A percentile compares a stretch with the other conserved stretches of the same genome.
Conservation (phyloP, 1,139 yeast genomes). For the Kurtzmaniella quercitrusa region DNA sequence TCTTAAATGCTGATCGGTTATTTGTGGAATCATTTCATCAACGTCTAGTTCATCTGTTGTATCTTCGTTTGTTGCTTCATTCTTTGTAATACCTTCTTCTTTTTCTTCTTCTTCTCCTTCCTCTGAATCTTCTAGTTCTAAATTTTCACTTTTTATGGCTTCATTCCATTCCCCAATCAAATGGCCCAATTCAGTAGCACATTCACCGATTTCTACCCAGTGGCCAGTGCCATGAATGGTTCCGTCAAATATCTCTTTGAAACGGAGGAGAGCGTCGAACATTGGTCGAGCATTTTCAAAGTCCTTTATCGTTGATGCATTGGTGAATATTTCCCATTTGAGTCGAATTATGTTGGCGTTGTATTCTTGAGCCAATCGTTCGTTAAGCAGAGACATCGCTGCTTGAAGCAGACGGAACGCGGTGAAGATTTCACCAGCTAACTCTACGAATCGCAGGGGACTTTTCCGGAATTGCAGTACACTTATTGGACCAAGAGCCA, state of each 20-base stretch:
- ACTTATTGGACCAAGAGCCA: constrained; percentile 4
- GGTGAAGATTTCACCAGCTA: not conserved
- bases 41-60: not conserved
- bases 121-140: not conserved
- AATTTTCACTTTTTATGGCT: not conserved
- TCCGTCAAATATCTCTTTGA: constrained; percentile 4
- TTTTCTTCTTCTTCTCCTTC: too few relatives aligned
- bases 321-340: constrained; percentile 8
- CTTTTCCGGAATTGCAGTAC: not conserved
- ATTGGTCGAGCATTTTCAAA: constrained; percentile 8
- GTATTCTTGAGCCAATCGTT: constrained; percentile 3
- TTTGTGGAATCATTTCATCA: not conserved
- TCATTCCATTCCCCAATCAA: constrained; percentile 8
- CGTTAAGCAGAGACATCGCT: constrained; percentile 1
- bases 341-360: constrained; percentile 2
- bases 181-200: constrained; percentile 4
- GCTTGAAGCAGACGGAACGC: constrained; percentile 1
- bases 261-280: constrained; percentile 7
- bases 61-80: too few relatives aligned
- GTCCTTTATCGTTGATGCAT: constrained; percentile 6
- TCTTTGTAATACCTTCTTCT: too few relatives aligned
- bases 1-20: not conserved
- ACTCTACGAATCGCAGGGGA: not conserved
- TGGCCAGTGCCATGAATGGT: constrained; percentile 6
- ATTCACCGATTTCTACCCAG: constrained; percentile 6